These are phyloP conservation scores for Coniferiporia sulphurascens DNA, from an alignment of 1,284 basidiomycete species.

Conservation along the genomic window DNA sequence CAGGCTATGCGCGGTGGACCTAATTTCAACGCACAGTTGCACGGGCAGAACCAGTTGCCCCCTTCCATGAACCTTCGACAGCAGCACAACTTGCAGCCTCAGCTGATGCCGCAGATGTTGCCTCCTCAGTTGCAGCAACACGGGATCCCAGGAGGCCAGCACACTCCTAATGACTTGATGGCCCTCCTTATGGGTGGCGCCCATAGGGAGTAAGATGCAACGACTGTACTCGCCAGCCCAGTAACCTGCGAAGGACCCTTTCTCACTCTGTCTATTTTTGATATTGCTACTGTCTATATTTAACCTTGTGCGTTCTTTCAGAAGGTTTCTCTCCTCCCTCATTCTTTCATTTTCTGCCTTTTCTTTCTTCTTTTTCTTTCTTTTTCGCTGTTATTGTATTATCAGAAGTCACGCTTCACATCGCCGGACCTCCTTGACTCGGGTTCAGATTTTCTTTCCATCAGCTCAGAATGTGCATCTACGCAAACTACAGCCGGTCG, in stretches of 20 bases:
- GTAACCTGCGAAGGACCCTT: background rate
- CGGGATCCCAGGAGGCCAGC: conserved; percentile 36
- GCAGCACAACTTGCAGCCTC: conserved; percentile 43
- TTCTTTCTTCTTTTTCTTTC: conserved; percentile 13
- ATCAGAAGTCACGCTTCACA: conserved; percentile 1
- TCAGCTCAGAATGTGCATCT: too few species aligned
- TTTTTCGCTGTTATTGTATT: conserved; percentile 2
- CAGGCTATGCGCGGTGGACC: conserved; percentile 38
- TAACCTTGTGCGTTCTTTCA: conserved; percentile 17
- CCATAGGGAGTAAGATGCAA: conserved; percentile 47
- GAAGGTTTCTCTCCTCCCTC: conserved; percentile 1
- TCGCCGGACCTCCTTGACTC: conserved; percentile 6
- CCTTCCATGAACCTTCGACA: conserved; percentile 38
- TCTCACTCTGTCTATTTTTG: background rate
- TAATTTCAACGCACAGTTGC: conserved; percentile 45
- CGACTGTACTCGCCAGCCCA: background rate
- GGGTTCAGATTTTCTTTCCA: background rate
- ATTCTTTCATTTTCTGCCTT: conserved; percentile 14
- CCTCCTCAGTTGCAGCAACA: conserved; percentile 58
- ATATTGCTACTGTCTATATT: conserved; percentile 5
- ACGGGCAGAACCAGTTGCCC: conserved; percentile 34
- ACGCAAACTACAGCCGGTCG: background rate
- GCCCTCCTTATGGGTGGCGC: conserved; percentile 69
- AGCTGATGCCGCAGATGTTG: conserved; percentile 49
- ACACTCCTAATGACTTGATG: conserved; percentile 68